A percentile compares a stretch with the other conserved stretches of the same genome.
Evolutionary conservation across 1,139 yeast genomes (phyloP).

Genomic region (Geotrichum reessii): DNA sequence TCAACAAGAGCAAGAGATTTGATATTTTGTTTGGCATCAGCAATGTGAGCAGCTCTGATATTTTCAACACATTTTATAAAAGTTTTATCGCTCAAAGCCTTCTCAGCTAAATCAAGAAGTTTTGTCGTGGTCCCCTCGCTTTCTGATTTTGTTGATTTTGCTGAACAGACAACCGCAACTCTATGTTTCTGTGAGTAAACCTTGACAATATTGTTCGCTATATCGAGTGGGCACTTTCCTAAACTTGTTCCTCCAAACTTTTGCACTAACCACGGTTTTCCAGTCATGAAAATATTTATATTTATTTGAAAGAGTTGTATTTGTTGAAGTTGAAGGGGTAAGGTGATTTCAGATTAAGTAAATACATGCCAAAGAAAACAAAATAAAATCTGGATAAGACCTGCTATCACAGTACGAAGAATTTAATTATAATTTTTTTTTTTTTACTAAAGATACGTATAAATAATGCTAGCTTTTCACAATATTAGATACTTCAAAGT

Average conservation of each 20-base stretch:
- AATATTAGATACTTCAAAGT: not conserved
- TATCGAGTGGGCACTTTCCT: conserved; percentile 83
- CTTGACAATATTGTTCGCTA: conserved; percentile 77
- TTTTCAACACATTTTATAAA: conserved; percentile 50
- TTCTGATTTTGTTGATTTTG: conserved; percentile 84
- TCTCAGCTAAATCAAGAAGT: conserved; percentile 71
- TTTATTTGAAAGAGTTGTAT: not conserved
- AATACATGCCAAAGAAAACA: too few species aligned
- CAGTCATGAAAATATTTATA: conserved; percentile 16
- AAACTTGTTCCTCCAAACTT: conserved; percentile 98
- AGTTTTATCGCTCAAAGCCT: conserved; percentile 38
- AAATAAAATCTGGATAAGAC: too few species aligned
- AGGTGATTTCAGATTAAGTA: too few species aligned
- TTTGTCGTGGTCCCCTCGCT: conserved; percentile 89
- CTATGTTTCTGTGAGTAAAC: conserved; percentile 53
- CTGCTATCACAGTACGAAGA: not conserved
- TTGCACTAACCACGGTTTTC: conserved; percentile 77
- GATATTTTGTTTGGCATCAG: conserved; percentile 60
- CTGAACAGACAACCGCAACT: conserved; percentile 96
- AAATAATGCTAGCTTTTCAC: not conserved
- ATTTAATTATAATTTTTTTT: too few species aligned
- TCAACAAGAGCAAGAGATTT: conserved; percentile 42
- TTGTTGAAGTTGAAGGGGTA: too few species aligned
- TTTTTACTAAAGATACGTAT: too few species aligned
- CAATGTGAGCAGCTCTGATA: conserved; percentile 70